Evolutionary conservation across 495 filamentous ascomycete species (phyloP).

Genomic region (Cercophora newfieldiana): DNA sequence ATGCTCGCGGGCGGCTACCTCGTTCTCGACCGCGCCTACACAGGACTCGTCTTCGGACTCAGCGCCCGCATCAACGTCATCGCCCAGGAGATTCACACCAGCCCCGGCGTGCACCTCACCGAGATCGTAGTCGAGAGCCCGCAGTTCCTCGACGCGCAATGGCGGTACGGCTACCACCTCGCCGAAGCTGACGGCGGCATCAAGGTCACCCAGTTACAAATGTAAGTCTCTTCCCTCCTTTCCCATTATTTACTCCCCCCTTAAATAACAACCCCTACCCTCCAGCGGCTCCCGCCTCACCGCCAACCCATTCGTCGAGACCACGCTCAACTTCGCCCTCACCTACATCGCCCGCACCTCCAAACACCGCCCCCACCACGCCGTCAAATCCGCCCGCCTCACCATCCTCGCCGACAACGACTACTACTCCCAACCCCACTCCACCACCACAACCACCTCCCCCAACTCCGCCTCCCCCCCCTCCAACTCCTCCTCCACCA

Average conservation of each 20-base stretch:
- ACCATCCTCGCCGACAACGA: constrained; percentile 93
- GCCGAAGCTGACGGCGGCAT: constrained; percentile 71
- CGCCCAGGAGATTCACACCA: constrained; percentile 63
- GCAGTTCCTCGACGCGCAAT: constrained; percentile 82
- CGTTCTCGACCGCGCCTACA: constrained; percentile 84
- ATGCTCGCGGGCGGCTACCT: constrained; percentile 93
- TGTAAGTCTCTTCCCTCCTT: constrained; percentile 54
- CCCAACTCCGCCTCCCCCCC: neutral
- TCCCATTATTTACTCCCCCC: constrained; percentile 10
- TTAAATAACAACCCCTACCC: constrained; percentile 15
- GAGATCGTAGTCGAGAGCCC: constrained; percentile 86
- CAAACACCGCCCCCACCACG: constrained; percentile 51
- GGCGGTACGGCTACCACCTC: constrained; percentile 77
- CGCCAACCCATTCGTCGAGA: constrained; percentile 85
- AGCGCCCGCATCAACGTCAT: constrained; percentile 89
- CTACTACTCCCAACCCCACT: constrained; percentile 81
- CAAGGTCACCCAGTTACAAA: constrained; percentile 71
- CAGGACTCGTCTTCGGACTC: constrained; percentile 89
- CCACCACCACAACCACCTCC: constrained; percentile 11
- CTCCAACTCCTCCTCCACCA: constrained; percentile 10
- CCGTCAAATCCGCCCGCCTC: constrained; percentile 67
- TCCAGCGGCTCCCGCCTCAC: constrained; percentile 37
- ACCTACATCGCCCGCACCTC: constrained; percentile 69
- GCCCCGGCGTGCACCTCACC: constrained; percentile 55
- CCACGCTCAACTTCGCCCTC: constrained; percentile 80